Evolutionary conservation across 2,329 filamentous ascomycete genomes (phyloP), one percentile per base, ranked within the genome.

Genomic region (Alternaria viburni): DNA sequence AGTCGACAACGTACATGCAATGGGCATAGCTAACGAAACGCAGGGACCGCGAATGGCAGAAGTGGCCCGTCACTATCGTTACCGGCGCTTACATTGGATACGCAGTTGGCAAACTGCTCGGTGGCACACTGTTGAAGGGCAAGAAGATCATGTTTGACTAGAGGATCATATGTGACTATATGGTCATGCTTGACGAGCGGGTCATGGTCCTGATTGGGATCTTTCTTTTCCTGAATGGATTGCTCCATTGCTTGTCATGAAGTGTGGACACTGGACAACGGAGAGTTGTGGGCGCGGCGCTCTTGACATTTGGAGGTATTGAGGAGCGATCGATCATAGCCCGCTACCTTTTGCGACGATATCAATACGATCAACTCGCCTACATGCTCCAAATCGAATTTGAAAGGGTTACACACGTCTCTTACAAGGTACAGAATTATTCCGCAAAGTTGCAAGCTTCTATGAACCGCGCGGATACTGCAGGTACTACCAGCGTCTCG

Each of bases 21-120:
- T 1, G 3, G 1, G 15, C 17, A 50, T 59, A 50, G 50, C 45
- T 61, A 44, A 49, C n/a, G 30, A n/a, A 19, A 10, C 36, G 5
- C 67, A 87, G 85, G 86, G 96, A 99, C 79, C 89, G 96, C n/a
- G 93, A 97, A 72, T 99, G 96, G 96, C 96, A 99, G 87, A 92
- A 91, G 79, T 99, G 95, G 92, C 96, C 96, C 0, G 90, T 98
- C 51, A 99, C 96, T 0, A 91, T 99, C 62, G 81, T 98, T 5
- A 89, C 88, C 2, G 96, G 96, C 3, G 85, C 91, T 17, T 98
- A 97, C 80, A 81, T 88, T 6, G 96, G 96, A 1, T 93, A 92
- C 79, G 84, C 88, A 1, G 69, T 92, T 12, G 93, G 93, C 1
- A 90, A 91, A 76, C 74, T 88, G 59, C 68, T 89, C 2, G 83